Evolutionary conservation across 2,329 filamentous ascomycete genomes (phyloP).

Genomic region (Sarocladium kiliense): DNA sequence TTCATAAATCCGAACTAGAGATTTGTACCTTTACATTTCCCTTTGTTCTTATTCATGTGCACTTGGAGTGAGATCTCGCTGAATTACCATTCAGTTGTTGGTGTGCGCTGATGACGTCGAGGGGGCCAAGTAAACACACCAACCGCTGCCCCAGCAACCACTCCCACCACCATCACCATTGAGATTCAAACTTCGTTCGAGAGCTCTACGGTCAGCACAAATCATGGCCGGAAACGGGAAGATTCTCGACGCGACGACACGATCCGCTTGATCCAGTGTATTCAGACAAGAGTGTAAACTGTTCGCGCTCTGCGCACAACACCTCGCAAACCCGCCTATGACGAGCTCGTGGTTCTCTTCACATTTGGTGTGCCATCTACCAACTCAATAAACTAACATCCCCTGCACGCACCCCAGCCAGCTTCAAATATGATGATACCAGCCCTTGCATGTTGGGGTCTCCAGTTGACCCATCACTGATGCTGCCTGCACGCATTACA

Average conservation of each 20-base stretch:
- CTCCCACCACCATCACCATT: not conserved
- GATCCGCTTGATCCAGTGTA: too few relatives aligned
- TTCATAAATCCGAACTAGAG: too few relatives aligned
- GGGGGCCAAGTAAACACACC: not conserved
- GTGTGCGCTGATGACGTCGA: not conserved
- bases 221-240: too few relatives aligned
- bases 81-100: too few relatives aligned
- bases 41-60: too few relatives aligned
- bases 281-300: not conserved
- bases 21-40: too few relatives aligned
- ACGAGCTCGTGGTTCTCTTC: not conserved
- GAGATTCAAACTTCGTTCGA: too few relatives aligned
- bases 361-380: slow-evolving; percentile 8
- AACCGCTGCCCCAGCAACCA: not conserved
- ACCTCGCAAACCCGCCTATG: not conserved
- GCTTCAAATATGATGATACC: too few relatives aligned
- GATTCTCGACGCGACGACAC: too few relatives aligned
- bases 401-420: too few relatives aligned
- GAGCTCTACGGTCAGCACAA: too few relatives aligned
- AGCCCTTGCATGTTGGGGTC: not conserved
- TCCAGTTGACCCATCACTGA: not conserved
- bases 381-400: not conserved
- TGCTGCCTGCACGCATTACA: not conserved
- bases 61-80: too few relatives aligned
- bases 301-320: not conserved